Percentiles rank a stretch among this genome's conserved stretches.
Conservation (phyloP, 768 basidiomycete genomes). For the Pulveroboletus sp. region DNA sequence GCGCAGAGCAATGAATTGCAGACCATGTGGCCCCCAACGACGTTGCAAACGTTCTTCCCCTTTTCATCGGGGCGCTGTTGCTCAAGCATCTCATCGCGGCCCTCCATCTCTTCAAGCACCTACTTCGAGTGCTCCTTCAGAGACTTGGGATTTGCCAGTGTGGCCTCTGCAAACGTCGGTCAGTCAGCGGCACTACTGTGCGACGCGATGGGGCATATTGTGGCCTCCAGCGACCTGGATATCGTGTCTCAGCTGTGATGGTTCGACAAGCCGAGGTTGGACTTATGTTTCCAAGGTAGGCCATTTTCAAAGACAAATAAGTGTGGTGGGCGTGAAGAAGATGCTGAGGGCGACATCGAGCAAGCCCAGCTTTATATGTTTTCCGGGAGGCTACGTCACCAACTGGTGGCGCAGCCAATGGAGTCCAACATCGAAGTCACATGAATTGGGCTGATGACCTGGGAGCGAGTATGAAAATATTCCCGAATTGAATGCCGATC, state of each 20-base stretch:
- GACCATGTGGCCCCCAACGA: constrained; percentile 23
- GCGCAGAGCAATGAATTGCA: not conserved
- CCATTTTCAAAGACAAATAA: constrained; percentile 4
- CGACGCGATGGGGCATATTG: not conserved
- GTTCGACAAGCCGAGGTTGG: not conserved
- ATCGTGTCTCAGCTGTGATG: not conserved
- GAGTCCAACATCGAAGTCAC: not conserved
- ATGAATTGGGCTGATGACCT: not conserved
- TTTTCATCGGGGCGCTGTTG: constrained; percentile 3
- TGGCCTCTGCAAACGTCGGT: constrained; percentile 17
- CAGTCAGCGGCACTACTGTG: not conserved
- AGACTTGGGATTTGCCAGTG: constrained; percentile 25
- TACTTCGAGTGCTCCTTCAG: constrained; percentile 24
- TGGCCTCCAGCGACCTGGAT: constrained; percentile 16
- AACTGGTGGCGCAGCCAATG: not conserved
- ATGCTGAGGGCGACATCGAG: not conserved
- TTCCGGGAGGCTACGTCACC: constrained; percentile 11
- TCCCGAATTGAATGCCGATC: too few relatives aligned
- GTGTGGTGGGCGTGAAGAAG: not conserved
- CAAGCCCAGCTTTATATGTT: constrained; percentile 3
- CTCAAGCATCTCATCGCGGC: constrained; percentile 12
- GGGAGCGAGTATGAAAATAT: not conserved
- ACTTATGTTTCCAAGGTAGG: constrained; percentile 19
- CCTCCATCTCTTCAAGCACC: constrained; percentile 23
- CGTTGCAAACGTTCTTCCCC: constrained; percentile 14